Conservation (phyloP, 495 filamentous ascomycete species). For the Daldinia decipiens region DNA sequence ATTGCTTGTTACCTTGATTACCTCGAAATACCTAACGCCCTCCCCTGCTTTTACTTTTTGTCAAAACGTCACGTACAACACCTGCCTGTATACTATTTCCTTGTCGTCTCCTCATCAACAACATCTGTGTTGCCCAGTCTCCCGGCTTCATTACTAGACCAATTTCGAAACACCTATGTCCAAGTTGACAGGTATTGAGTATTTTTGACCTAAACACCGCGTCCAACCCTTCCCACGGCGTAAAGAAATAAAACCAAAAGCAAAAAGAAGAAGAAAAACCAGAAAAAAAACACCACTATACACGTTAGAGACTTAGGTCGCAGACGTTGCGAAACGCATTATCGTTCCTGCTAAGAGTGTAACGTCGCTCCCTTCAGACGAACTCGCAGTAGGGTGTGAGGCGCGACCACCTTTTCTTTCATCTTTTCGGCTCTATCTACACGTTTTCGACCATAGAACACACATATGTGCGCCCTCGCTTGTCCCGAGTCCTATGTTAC, state of each 20-base stretch:
- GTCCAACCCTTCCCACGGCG: constrained; percentile 14
- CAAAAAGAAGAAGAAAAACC: background rate
- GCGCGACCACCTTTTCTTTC: constrained; percentile 22
- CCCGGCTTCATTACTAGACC: constrained; percentile 27
- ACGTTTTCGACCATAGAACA: constrained; percentile 32
- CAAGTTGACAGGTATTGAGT: constrained; percentile 17
- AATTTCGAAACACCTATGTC: constrained; percentile 19
- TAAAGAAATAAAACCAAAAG: constrained; percentile 13
- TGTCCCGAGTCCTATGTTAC: constrained; percentile 44
- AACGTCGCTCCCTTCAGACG: constrained; percentile 38
- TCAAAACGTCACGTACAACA: constrained; percentile 29
- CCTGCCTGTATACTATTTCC: constrained; percentile 36
- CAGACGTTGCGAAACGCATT: constrained; percentile 37
- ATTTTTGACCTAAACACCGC: constrained; percentile 18
- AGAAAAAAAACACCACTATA: background rate
- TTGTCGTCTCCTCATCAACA: constrained; percentile 24
- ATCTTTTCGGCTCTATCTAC: constrained; percentile 26
- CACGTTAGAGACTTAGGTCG: constrained; percentile 19
- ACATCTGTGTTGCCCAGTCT: constrained; percentile 28
- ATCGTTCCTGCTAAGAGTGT: constrained; percentile 36
- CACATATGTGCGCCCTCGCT: constrained; percentile 40
- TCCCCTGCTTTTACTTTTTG: constrained; percentile 24
- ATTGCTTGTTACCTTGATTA: constrained; percentile 37
- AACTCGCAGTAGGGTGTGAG: constrained; percentile 27
- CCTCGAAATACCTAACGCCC: constrained; percentile 27